Evolutionary conservation across 768 basidiomycete genomes (phyloP), one percentile per base, ranked within the genome.

Genomic region (Inosperma sp.): DNA sequence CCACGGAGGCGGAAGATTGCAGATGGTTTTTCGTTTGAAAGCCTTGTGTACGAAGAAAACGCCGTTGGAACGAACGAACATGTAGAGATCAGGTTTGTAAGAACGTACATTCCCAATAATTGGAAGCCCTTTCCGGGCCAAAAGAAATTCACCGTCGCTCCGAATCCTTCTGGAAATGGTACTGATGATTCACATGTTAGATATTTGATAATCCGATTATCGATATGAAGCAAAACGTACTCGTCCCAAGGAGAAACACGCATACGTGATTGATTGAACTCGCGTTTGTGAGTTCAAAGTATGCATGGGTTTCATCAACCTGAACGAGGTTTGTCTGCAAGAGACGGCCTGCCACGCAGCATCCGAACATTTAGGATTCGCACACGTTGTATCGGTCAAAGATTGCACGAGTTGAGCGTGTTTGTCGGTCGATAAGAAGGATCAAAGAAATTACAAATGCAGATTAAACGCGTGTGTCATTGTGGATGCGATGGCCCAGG

Each of bases 41-140:
- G 75, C 83, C 90, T 93, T 56, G 10, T 34, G 47, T 39, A 36
- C 36, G 34, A n/a, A 7, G 22, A 26, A 31, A n/a, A 42, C 13
- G 26, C 14, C 23, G 17, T 2, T 30, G 27, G 14, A n/a, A 1
- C 19, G 39, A 31, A 34, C 16, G 50, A 16, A 25, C 34, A n/a
- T 22, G 23, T 3, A 5, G 35, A 42, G 3, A 13, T 1, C 8
- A 25, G 8, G 9, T 14, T 17, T 4, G 51, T 10, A 27, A 29
- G 19, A 48, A 16, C 87, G 60, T 58, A 88, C 91, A 88, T 87
- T 61, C 91, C 91, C 7, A 94, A 71, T 22, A 93, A 65, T 64
- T 90, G 90, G 56, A 90, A 92, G 3, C 90, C 91, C 64, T 81
- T 88, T 9, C 86, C 88, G 1, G 89, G 90, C 87, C 84, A 88